A percentile compares a stretch with the other conserved stretches of the same genome.
Conservation (phyloP, 345 rosid species). For the Atalantia buxifolia region DNA sequence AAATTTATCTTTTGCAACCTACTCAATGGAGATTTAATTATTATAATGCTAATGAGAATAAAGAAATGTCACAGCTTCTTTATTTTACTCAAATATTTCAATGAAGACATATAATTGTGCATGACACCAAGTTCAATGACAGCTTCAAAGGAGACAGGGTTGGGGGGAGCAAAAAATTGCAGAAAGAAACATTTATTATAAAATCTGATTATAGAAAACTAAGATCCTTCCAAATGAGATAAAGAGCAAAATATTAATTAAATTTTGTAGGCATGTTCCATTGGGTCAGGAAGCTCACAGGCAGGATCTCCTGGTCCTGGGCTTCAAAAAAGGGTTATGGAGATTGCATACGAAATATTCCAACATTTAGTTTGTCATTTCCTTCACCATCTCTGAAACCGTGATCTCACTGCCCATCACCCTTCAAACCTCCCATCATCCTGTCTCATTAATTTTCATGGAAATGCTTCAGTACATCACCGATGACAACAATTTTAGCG, state of each 20-base stretch:
- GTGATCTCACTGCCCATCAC: constrained; percentile 24
- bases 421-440: constrained; percentile 19
- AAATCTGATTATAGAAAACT: constrained; percentile 1
- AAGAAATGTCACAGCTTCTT: constrained; percentile 12
- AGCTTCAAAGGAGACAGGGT: constrained; percentile 53
- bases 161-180: constrained; percentile 27
- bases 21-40: constrained; percentile 12
- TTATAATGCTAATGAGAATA: constrained; percentile 17
- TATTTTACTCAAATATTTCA: not conserved
- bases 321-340: constrained; percentile 25
- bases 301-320: constrained; percentile 36
- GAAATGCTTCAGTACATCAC: not conserved
- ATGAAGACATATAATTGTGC: constrained; percentile 35
- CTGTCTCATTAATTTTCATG: constrained; percentile 11
- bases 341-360: constrained; percentile 30
- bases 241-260: constrained; percentile 21
- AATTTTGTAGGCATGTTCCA: constrained; percentile 30
- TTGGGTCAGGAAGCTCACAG: constrained; percentile 47
- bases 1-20: not conserved
- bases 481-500: no score
- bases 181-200: constrained; percentile 1
- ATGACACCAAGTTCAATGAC: constrained; percentile 52
- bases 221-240: constrained; percentile 29
- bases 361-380: constrained; percentile 26
- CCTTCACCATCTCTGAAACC: constrained; percentile 10